phyloP scores from a whole-genome alignment of 2,329 filamentous ascomycete species.

The Davidsoniella australis region DNA sequence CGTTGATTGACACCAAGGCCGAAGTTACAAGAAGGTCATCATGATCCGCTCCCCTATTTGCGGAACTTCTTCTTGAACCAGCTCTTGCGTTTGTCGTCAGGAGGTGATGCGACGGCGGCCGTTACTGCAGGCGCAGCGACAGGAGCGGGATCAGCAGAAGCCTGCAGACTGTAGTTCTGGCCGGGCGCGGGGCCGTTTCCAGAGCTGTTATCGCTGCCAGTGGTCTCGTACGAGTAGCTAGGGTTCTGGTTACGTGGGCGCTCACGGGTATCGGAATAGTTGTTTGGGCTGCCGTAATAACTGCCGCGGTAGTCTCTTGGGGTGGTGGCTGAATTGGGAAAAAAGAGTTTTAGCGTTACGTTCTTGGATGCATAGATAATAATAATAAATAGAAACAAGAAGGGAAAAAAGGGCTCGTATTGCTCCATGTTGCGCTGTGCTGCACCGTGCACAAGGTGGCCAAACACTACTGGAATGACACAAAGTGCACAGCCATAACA shows the following conservation, averaged over 20 bases:
- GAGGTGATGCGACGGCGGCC: constrained; percentile 7
- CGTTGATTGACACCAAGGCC: background rate
- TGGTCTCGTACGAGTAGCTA: constrained; percentile 5
- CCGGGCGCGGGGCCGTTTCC: constrained; percentile 19
- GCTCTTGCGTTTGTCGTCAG: constrained; percentile 63
- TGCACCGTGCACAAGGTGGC: background rate
- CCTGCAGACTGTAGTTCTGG: constrained; percentile 16
- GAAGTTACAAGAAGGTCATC: background rate
- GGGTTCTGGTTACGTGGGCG: constrained; percentile 7
- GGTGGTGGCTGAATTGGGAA: constrained; percentile 1
- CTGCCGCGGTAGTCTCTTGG: constrained; percentile 9
- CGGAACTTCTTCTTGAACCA: constrained; percentile 56
- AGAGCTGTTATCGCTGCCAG: constrained; percentile 15
- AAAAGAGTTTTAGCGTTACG: background rate
- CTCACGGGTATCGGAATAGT: constrained; percentile 9
- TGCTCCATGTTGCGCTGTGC: background rate
- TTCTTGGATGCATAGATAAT: background rate
- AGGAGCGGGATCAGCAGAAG: constrained; percentile 17
- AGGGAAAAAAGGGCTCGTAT: background rate
- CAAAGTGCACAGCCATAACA: no score
- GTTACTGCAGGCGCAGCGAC: constrained; percentile 11
- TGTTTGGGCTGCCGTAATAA: constrained; percentile 8
- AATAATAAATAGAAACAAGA: background rate
- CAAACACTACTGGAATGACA: no score
- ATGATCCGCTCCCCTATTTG: constrained; percentile 11